These are phyloP conservation scores for Hypomyces rosellus DNA, from an alignment of 2,329 filamentous ascomycete genomes.

Conservation along the genomic window DNA sequence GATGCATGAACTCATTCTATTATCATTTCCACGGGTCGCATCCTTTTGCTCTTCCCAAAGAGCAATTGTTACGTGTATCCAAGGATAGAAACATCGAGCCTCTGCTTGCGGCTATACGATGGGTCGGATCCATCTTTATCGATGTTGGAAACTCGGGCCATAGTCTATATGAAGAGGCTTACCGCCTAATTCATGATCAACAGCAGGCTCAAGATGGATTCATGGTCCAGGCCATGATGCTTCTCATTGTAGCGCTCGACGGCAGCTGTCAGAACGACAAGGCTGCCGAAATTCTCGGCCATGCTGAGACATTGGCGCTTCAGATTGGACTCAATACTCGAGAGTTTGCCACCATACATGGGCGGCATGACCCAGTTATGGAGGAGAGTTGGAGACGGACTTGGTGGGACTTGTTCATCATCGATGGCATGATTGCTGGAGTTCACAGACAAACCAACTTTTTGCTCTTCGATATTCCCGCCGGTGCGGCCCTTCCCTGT, in stretches of 20 bases:
- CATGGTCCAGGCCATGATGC: conserved; percentile 68
- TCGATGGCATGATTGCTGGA: conserved; percentile 78
- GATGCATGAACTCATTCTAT: conserved; percentile 53
- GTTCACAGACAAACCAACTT: conserved; percentile 69
- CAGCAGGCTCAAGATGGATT: conserved; percentile 49
- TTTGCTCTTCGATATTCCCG: conserved; percentile 58
- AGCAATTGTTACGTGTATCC: conserved; percentile 41
- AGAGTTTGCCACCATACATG: conserved; percentile 58
- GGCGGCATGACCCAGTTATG: conserved; percentile 57
- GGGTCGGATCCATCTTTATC: conserved; percentile 51
- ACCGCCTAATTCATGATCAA: conserved; percentile 43
- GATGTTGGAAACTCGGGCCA: conserved; percentile 40
- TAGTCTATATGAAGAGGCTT: conserved; percentile 53
- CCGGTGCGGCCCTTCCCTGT: conserved; percentile 70
- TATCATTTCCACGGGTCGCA: conserved; percentile 52
- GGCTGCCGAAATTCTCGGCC: conserved; percentile 59
- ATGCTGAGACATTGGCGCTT: conserved; percentile 65
- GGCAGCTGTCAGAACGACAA: conserved; percentile 65
- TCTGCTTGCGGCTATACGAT: conserved; percentile 49
- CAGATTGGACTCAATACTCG: conserved; percentile 69
- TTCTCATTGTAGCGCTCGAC: conserved; percentile 73
- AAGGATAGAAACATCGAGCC: conserved; percentile 43
- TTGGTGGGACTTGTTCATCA: conserved; percentile 82
- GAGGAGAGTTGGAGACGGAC: conserved; percentile 83
- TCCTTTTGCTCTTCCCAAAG: conserved; percentile 51